These are phyloP conservation scores for Xylaria grammica DNA, from an alignment of 495 filamentous ascomycete species.

Conservation along the genomic window DNA sequence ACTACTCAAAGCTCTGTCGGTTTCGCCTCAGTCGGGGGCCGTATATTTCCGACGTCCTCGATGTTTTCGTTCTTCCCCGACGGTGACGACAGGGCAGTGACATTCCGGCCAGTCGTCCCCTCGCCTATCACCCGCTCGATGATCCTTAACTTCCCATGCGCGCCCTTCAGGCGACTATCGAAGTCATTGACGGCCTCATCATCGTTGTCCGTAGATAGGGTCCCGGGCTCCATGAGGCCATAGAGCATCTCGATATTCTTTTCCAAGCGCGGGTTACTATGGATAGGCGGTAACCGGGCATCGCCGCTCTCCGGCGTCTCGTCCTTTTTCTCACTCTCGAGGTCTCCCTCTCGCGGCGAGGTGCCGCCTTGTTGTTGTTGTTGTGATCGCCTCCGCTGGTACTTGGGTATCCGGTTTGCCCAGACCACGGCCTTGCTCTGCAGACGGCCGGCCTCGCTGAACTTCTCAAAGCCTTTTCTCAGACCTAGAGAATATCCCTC, in stretches of 20 bases:
- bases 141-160: conserved; percentile 78
- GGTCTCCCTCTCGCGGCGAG: conserved; percentile 5
- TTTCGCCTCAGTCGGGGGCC: background rate
- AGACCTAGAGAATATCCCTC: conserved; percentile 92
- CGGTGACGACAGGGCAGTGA: background rate
- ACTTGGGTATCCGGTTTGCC: conserved; percentile 56
- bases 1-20: background rate
- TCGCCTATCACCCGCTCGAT: conserved; percentile 77
- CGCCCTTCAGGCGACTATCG: conserved; percentile 81
- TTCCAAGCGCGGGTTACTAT: conserved; percentile 65
- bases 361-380: conserved; percentile 23
- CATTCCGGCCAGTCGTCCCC: conserved; percentile 19
- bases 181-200: conserved; percentile 86
- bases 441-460: conserved; percentile 74
- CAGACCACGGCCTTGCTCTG: conserved; percentile 85
- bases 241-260: conserved; percentile 75
- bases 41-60: conserved; percentile 34
- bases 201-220: conserved; percentile 74
- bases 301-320: conserved; percentile 14
- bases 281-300: conserved; percentile 46
- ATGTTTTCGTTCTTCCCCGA: conserved; percentile 38
- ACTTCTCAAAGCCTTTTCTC: conserved; percentile 93
- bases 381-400: conserved; percentile 17
- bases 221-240: conserved; percentile 80
- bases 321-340: conserved; percentile 24